A percentile compares a stretch with the other conserved stretches of the same genome.
These are phyloP conservation scores for Phytopythium litorale DNA, from an alignment of 352 stramenopile genomes.

Conservation along the genomic window DNA sequence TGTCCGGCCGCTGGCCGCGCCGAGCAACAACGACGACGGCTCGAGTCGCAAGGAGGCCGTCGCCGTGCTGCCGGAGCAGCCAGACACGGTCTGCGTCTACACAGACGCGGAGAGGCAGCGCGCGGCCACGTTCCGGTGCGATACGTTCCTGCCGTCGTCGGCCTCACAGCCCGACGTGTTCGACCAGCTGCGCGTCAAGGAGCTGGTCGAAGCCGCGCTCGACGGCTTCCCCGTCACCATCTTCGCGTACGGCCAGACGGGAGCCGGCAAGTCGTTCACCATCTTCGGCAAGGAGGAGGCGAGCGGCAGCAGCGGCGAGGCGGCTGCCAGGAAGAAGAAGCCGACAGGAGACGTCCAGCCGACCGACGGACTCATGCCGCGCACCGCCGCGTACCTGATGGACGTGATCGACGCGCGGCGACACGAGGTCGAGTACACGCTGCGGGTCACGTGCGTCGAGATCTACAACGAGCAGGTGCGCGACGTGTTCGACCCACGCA, in stretches of 20 bases:
- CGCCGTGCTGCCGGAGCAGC: slow-evolving; percentile 27
- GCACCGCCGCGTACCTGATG: slow-evolving; percentile 49
- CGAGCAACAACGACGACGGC: not conserved
- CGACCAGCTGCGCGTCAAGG: slow-evolving; percentile 29
- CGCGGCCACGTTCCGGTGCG: slow-evolving; percentile 61
- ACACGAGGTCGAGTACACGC: slow-evolving; percentile 40
- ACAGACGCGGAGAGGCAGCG: slow-evolving; percentile 21
- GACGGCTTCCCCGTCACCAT: slow-evolving; percentile 70
- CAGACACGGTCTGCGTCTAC: slow-evolving; percentile 40
- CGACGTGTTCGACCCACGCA: slow-evolving; percentile 59
- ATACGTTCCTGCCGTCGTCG: slow-evolving; percentile 38
- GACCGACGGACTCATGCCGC: slow-evolving; percentile 51
- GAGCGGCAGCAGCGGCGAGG: not conserved
- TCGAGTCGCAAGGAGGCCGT: slow-evolving; percentile 20
- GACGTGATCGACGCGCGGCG: slow-evolving; percentile 31
- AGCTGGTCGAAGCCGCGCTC: slow-evolving; percentile 48
- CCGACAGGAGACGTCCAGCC: slow-evolving; percentile 12
- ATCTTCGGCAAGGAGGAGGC: slow-evolving; percentile 67
- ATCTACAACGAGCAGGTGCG: slow-evolving; percentile 77
- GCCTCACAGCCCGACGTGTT: slow-evolving; percentile 55
- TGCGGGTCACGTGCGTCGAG: slow-evolving; percentile 70
- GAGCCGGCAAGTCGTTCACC: slow-evolving; percentile 68
- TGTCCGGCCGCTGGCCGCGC: slow-evolving; percentile 28
- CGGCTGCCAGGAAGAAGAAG: not conserved
- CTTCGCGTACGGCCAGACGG: slow-evolving; percentile 74